Evolutionary conservation across 129 eudicot genomes (phyloP).

Genomic region (Pseudognaphalium luteoalbum): DNA sequence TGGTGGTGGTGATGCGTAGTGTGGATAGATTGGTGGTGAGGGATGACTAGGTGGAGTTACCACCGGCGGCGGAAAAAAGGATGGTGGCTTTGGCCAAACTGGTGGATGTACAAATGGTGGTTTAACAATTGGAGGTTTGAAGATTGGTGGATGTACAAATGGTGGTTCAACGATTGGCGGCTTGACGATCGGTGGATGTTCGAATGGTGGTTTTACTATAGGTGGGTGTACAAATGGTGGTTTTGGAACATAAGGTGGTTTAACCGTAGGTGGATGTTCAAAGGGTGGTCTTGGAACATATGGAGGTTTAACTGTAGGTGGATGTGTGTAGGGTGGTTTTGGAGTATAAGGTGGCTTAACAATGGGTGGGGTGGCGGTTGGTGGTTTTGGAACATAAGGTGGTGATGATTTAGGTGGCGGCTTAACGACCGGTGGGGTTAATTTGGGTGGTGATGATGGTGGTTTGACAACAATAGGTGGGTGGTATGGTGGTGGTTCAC

Average conservation of each 20-base stretch:
- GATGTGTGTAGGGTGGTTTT: constrained; percentile 18
- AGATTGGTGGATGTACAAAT: neutral
- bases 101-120: constrained; percentile 14
- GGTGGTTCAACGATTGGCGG: constrained; percentile 13
- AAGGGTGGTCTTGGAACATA: constrained; percentile 13
- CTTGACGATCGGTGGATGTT: constrained; percentile 10
- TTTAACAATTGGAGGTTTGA: neutral
- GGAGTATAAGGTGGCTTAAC: constrained; percentile 14
- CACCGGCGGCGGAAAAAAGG: constrained; percentile 22
- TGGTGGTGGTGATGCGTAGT: constrained; percentile 31
- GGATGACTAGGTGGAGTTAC: constrained; percentile 20
- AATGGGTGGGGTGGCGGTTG: constrained; percentile 11
- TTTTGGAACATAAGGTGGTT: constrained; percentile 19
- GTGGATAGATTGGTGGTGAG: constrained; percentile 29
- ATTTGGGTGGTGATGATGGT: constrained; percentile 20
- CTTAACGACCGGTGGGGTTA: constrained; percentile 17
- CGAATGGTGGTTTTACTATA: neutral
- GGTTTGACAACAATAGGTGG: constrained; percentile 25
- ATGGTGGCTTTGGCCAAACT: constrained; percentile 29
- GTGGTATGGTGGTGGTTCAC: constrained; percentile 31
- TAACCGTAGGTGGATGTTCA: constrained; percentile 1
- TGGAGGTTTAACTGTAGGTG: constrained; percentile 6
- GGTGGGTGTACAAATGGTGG: constrained; percentile 24
- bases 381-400: constrained; percentile 35
- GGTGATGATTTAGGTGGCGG: constrained; percentile 35